A percentile compares a stretch with the other conserved stretches of the same genome.
Conservation (phyloP, 2,329 filamentous ascomycete species). For the Stylonectria norvegica region DNA sequence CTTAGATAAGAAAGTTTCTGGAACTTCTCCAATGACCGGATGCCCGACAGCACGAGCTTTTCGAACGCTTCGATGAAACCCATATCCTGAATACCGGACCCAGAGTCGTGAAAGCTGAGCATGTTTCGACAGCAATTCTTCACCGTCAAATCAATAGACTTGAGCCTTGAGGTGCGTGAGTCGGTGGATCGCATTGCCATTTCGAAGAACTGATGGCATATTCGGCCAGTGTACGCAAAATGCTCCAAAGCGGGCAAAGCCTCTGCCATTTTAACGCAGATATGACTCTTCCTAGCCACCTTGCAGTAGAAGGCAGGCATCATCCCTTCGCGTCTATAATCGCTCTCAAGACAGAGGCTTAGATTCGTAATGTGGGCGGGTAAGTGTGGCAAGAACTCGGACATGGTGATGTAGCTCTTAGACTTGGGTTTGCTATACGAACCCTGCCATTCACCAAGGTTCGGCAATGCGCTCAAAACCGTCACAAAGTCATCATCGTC, state of each 20-base stretch:
- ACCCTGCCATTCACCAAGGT: slow-evolving; percentile 60
- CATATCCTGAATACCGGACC: slow-evolving; percentile 68
- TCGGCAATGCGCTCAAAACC: slow-evolving; percentile 61
- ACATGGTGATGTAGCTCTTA: slow-evolving; percentile 69
- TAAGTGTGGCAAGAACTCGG: slow-evolving; percentile 56
- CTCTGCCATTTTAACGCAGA: slow-evolving; percentile 61
- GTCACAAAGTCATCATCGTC: slow-evolving; percentile 59
- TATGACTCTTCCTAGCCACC: slow-evolving; percentile 57
- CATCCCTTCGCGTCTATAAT: slow-evolving; percentile 62
- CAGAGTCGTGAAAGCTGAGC: slow-evolving; percentile 56
- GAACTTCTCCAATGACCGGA: slow-evolving; percentile 57
- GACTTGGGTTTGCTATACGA: slow-evolving; percentile 69
- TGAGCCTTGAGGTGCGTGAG: slow-evolving; percentile 50
- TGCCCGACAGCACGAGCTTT: slow-evolving; percentile 60
- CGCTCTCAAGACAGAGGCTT: slow-evolving; percentile 67
- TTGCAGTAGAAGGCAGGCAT: slow-evolving; percentile 61
- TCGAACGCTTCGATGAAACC: slow-evolving; percentile 71
- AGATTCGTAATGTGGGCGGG: slow-evolving; percentile 59
- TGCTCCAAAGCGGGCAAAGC: slow-evolving; percentile 62
- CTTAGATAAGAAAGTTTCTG: slow-evolving; percentile 60
- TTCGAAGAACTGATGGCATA: slow-evolving; percentile 68
- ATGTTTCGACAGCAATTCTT: slow-evolving; percentile 68
- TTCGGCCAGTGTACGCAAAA: slow-evolving; percentile 67
- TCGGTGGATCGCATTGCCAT: slow-evolving; percentile 49
- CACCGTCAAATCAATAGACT: slow-evolving; percentile 67